These are phyloP conservation scores for Lycium ferocissimum DNA, from an alignment of 257 asterid species.

Conservation along the genomic window DNA sequence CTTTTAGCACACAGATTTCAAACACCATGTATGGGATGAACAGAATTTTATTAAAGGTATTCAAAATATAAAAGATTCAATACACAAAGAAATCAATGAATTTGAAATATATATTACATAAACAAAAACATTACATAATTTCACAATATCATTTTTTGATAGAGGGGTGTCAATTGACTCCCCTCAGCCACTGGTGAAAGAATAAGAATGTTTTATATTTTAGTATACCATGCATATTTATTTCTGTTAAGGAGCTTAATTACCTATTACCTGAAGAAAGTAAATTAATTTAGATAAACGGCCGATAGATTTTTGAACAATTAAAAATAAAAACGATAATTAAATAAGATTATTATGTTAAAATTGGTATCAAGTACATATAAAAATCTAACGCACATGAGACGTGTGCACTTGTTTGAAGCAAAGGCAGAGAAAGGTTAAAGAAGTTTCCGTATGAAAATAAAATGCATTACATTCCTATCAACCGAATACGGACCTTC, in stretches of 20 bases:
- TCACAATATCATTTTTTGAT: too few relatives aligned
- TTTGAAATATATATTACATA: too few relatives aligned
- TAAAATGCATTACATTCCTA: constrained; percentile 25
- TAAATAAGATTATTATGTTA: neutral
- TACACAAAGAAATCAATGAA: too few relatives aligned
- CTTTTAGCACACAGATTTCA: too few relatives aligned
- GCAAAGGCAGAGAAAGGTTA: neutral
- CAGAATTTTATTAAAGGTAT: too few relatives aligned
- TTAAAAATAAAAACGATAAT: neutral
- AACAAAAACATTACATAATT: too few relatives aligned
- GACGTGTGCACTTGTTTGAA: constrained; percentile 6
- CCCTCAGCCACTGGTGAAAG: neutral
- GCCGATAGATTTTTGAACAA: neutral
- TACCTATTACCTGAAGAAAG: neutral
- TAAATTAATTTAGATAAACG: neutral
- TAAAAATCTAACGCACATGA: neutral
- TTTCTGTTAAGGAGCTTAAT: neutral
- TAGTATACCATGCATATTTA: neutral
- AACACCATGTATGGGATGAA: too few relatives aligned
- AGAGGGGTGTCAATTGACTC: too few relatives aligned
- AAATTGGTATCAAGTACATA: neutral
- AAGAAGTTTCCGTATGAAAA: neutral
- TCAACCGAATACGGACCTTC: constrained; percentile 28
- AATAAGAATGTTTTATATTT: neutral
- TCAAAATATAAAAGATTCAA: too few relatives aligned